A percentile compares a stretch with the other conserved stretches of the same genome.
These are phyloP conservation scores for Sisymbrium irio DNA, from an alignment of 345 rosid genomes.

Conservation along the genomic window DNA sequence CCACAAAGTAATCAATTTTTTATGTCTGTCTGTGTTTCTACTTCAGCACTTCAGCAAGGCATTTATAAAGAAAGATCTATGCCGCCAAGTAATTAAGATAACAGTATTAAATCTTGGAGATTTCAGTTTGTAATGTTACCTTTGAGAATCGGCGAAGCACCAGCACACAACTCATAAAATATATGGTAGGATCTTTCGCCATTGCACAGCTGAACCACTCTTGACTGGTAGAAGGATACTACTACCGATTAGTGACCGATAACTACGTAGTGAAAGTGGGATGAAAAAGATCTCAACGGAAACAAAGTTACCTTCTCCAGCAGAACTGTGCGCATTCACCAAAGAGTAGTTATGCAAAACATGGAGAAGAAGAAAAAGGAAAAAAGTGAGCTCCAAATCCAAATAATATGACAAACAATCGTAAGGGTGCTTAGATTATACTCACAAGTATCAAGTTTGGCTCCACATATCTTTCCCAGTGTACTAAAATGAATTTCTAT, in stretches of 20 bases:
- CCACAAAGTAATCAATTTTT: neutral
- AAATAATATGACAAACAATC: constrained; percentile 11
- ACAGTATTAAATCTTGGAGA: neutral
- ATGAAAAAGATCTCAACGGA: constrained; percentile 17
- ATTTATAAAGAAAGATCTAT: neutral
- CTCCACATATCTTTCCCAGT: constrained; percentile 79
- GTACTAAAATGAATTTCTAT: constrained; percentile 79
- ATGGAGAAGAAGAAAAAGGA: constrained; percentile 10
- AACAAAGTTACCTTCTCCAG: constrained; percentile 82
- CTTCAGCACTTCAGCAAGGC: constrained; percentile 9
- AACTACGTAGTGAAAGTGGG: constrained; percentile 14
- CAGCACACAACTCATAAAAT: constrained; percentile 92
- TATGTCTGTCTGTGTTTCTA: neutral
- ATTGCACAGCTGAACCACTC: constrained; percentile 82
- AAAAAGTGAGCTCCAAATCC: constrained; percentile 23
- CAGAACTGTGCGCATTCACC: constrained; percentile 52
- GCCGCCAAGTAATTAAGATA: neutral
- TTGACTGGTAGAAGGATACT: constrained; percentile 62
- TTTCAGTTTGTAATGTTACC: constrained; percentile 45
- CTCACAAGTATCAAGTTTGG: constrained; percentile 91
- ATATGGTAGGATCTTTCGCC: constrained; percentile 95
- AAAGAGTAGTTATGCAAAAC: constrained; percentile 16
- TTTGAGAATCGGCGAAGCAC: constrained; percentile 79
- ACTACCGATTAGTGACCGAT: constrained; percentile 38
- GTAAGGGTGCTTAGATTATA: neutral